Conservation (phyloP, 352 stramenopile species). For the Phytophthora cryptogea region DNA sequence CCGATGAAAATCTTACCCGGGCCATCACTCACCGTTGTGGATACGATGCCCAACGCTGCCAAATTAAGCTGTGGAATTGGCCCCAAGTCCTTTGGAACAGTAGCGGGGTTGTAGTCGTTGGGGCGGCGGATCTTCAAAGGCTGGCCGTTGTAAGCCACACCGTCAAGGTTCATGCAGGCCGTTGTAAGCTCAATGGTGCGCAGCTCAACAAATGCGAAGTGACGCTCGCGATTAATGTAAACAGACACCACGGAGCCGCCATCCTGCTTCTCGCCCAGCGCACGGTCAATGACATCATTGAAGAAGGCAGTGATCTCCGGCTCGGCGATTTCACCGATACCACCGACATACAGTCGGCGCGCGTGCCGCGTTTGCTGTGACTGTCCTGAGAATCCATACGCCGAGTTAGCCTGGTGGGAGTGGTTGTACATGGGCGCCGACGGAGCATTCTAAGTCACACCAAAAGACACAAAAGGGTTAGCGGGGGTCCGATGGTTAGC, state of each 20-base stretch:
- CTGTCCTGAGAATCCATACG: constrained; percentile 36
- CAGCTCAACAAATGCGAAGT: constrained; percentile 98
- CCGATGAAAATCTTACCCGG: constrained; percentile 99
- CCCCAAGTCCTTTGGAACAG: constrained; percentile 85
- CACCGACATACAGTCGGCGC: constrained; percentile 96
- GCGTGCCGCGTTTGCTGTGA: constrained; percentile 96
- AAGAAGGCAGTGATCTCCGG: constrained; percentile 91
- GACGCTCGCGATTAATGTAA: constrained; percentile 96
- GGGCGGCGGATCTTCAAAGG: constrained; percentile 96
- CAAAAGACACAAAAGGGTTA: constrained; percentile 36
- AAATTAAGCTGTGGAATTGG: constrained; percentile 91
- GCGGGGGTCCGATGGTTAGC: constrained; percentile 24
- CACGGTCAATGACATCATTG: constrained; percentile 91
- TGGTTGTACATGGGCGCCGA: constrained; percentile 26
- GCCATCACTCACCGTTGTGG: constrained; percentile 94
- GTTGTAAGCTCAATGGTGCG: constrained; percentile 96
- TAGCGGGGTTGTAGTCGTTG: constrained; percentile 97
- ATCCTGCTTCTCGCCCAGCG: constrained; percentile 75
- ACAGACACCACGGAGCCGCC: constrained; percentile 85
- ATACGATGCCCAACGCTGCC: constrained; percentile 94
- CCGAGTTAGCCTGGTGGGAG: constrained; percentile 20
- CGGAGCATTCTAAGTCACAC: constrained; percentile 27
- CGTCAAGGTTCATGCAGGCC: constrained; percentile 95
- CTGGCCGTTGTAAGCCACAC: constrained; percentile 93
- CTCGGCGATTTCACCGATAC: constrained; percentile 86